Conservation (phyloP, 805 yeast genomes). For the Teunomyces pallodes region DNA sequence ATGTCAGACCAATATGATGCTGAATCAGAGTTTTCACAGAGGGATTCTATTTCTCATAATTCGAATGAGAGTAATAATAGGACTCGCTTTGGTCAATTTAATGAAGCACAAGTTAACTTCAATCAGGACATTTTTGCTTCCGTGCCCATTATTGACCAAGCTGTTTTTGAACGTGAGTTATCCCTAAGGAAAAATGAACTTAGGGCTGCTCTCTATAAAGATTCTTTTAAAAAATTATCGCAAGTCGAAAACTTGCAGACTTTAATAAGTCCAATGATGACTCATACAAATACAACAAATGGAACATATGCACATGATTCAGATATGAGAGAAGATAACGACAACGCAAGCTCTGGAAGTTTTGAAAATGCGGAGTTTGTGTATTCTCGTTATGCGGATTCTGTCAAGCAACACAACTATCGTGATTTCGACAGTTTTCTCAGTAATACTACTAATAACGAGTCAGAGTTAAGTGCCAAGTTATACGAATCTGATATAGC, state of each 20-base stretch:
- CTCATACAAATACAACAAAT: not conserved
- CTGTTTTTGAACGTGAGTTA: conserved; percentile 10
- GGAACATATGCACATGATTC: not conserved
- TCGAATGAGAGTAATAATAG: not conserved
- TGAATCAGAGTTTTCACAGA: not conserved
- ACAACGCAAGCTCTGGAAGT: conserved; percentile 4
- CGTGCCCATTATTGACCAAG: conserved; percentile 10
- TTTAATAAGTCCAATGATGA: not conserved
- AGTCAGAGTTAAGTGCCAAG: not conserved
- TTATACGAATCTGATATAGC: not conserved
- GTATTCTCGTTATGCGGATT: not conserved
- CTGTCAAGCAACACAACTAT: not conserved
- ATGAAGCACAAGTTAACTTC: not conserved
- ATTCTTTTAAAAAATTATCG: conserved; percentile 8
- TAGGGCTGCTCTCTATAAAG: conserved; percentile 10
- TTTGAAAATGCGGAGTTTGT: conserved; percentile 7
- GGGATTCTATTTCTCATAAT: conserved; percentile 1
- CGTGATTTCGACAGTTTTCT: not conserved
- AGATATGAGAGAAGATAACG: conserved; percentile 1
- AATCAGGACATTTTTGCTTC: conserved; percentile 10
- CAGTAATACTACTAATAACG: not conserved
- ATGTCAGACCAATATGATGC: conserved; percentile 1
- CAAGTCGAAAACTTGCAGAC: conserved; percentile 2
- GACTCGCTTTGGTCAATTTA: not conserved
- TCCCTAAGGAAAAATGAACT: conserved; percentile 10